A percentile compares a stretch with the other conserved stretches of the same genome.
Conservation (phyloP, 163 green algal genomes). For the Coccomyxa subellipsoidea region DNA sequence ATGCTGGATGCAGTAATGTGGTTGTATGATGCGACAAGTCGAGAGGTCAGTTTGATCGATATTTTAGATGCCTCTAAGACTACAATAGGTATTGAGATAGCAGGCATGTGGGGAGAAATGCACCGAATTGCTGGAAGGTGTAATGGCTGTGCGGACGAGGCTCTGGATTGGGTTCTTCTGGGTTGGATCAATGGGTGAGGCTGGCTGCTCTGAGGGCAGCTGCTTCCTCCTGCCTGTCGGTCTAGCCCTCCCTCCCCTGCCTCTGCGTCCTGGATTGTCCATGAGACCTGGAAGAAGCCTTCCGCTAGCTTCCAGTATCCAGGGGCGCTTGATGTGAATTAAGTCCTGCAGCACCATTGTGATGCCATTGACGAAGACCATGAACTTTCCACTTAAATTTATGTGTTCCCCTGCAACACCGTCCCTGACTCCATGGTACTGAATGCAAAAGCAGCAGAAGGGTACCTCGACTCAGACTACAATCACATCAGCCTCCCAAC, state of each 20-base stretch:
- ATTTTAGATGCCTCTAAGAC: too few species aligned
- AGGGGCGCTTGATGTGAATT: too few species aligned
- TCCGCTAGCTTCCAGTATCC: too few species aligned
- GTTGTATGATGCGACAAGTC: too few species aligned
- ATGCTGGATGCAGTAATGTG: too few species aligned
- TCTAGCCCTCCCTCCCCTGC: background rate
- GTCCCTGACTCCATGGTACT: too few species aligned
- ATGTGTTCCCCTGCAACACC: too few species aligned
- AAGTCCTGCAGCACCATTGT: too few species aligned
- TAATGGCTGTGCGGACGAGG: background rate
- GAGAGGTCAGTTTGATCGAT: too few species aligned
- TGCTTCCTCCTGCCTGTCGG: background rate
- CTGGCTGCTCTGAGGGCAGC: background rate
- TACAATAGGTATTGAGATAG: background rate
- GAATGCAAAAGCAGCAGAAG: background rate
- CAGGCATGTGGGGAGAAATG: background rate
- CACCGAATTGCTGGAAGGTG: background rate
- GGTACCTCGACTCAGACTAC: background rate
- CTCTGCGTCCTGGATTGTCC: background rate
- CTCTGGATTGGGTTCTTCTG: background rate
- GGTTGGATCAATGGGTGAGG: background rate
- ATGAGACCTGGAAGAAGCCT: too few species aligned
- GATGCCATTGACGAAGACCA: too few species aligned
- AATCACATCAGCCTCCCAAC: background rate
- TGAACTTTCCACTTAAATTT: too few species aligned